Base-by-base conservation (phyloP, 495 filamentous ascomycete species). In the Bacidia rubella region DNA sequence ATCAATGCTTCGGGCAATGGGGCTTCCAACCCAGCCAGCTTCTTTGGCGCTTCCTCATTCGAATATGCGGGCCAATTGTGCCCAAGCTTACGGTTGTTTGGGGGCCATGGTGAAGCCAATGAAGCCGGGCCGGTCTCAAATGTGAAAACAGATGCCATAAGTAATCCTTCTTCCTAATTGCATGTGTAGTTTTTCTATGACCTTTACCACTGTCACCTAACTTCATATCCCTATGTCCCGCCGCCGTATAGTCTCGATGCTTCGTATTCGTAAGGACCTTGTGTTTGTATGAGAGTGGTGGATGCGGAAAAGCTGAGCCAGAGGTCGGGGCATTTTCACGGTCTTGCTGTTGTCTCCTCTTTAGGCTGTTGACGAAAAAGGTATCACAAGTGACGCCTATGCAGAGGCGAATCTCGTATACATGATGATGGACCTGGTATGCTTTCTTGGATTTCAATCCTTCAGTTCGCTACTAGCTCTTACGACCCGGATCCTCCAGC, bases 141-240 rank as follows among this genome's bases (percentile, higher is more conserved):
- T 0, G 90, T 95, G 66, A 98, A 98, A 53, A 98, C 87, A 12
- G 89, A 95, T 32, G 87, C 86, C 92, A 97, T 98, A 35, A 35
- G 5, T 35, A 15, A 35, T 35, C 29, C 15, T 35, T 35, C 29
- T n/a, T 11, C 12, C 24, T n/a, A 2, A 17, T 17, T 27, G 41
- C 17, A n/a, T n/a, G n/a, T n/a, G n/a, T n/a, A n/a, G n/a, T n/a
- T n/a, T n/a, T n/a, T n/a, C n/a, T n/a, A n/a, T n/a, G n/a, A n/a
- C 3, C 15, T 49, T 49, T 38, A 51, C 22, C 25, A n/a, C 39
- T 22, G 40, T 21, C 11, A 22, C 10, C 29, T 21, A 51, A 43
- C 9, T 25, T 39, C 41, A 50, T 51, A 39, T 53, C 41, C 49
- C 47, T 41, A 51, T 32, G 35, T 42, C 49, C 41, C 53, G 54